Evolutionary conservation across 495 filamentous ascomycete genomes (phyloP).

Genomic region (Tuber microsphaerosporum): DNA sequence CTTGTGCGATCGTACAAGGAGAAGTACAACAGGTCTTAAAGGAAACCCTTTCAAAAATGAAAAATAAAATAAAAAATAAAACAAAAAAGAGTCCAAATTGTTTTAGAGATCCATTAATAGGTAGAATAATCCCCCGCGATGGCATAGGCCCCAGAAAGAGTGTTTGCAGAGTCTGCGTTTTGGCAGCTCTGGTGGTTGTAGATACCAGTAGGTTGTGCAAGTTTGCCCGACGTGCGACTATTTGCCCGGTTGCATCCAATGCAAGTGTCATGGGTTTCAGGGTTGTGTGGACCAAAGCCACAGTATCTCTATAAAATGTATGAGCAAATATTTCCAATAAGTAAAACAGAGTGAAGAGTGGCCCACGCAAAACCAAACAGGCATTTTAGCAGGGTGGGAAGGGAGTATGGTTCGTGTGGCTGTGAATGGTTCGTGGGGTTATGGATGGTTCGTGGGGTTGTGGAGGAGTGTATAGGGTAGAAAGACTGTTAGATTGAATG

Average conservation of each 20-base stretch:
- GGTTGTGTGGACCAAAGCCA: conserved; percentile 27
- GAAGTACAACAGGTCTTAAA: background rate
- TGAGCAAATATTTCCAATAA: background rate
- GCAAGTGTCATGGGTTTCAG: conserved; percentile 6
- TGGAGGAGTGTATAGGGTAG: background rate
- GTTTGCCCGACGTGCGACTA: accelerated
- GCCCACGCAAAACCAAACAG: background rate
- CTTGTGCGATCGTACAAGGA: no score
- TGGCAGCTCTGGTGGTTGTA: background rate
- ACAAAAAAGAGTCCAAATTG: background rate
- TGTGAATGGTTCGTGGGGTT: no score
- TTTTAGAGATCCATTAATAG: background rate
- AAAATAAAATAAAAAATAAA: background rate
- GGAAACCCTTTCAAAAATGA: background rate
- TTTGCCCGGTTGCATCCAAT: conserved; percentile 16
- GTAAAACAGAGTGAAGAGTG: background rate
- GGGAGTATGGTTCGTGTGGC: no score
- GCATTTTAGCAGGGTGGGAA: background rate
- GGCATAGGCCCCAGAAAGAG: background rate
- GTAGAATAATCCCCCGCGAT: background rate
- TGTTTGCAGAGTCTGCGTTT: background rate
- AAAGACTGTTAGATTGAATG: background rate
- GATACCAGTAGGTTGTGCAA: background rate
- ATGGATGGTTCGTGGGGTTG: background rate
- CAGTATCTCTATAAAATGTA: conserved; percentile 10